Conservation (phyloP, 2,329 filamentous ascomycete genomes). For the Claviceps capensis region DNA sequence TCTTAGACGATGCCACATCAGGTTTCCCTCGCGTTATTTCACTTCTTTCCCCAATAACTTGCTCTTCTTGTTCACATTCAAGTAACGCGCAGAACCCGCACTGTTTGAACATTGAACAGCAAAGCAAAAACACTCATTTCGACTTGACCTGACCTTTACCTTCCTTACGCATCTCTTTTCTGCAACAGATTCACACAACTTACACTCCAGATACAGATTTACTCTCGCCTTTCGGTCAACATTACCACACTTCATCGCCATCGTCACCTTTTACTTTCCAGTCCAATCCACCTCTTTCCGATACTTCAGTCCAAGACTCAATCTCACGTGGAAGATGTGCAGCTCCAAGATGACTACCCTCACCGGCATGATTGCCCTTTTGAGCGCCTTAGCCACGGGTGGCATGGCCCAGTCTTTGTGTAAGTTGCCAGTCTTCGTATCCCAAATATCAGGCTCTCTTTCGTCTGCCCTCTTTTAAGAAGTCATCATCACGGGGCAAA, state of each 20-base stretch:
- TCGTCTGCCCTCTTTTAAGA: not conserved
- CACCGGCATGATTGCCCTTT: slow-evolving; percentile 11
- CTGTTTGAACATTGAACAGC: not conserved
- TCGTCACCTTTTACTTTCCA: not conserved
- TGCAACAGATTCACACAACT: not conserved
- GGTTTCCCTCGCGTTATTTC: not conserved
- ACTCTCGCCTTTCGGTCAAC: not conserved
- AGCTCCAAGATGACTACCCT: slow-evolving; percentile 16
- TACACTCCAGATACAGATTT: not conserved
- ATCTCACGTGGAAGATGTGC: slow-evolving; percentile 11
- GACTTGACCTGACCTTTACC: no score
- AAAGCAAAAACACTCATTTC: not conserved
- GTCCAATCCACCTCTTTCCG: not conserved
- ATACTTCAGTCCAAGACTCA: not conserved
- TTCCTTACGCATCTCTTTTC: not conserved
- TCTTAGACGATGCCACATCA: not conserved
- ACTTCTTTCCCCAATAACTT: not conserved
- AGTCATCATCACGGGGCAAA: not conserved
- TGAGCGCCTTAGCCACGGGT: slow-evolving; percentile 10
- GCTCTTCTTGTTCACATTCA: not conserved
- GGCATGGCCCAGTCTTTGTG: slow-evolving; percentile 10
- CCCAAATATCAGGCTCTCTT: not conserved
- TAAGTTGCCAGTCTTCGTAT: slow-evolving; percentile 4
- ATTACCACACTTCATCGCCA: not conserved
- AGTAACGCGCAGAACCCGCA: not conserved